Evolutionary conservation across 305 asterid species (phyloP).

Genomic region (Fraxinus ornus): DNA sequence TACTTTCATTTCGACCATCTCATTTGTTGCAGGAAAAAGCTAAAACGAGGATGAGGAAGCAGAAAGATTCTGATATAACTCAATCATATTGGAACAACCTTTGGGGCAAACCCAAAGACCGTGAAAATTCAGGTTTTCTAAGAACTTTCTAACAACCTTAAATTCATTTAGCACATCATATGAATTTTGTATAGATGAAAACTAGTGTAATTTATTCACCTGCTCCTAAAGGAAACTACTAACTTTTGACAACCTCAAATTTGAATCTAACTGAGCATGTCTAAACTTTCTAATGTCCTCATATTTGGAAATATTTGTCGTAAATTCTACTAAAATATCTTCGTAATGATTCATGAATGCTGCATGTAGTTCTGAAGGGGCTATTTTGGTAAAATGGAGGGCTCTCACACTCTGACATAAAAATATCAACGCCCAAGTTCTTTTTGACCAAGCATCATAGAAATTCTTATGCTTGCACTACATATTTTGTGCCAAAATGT

Average conservation of each 20-base stretch:
- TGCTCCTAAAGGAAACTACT: neutral
- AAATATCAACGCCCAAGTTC: neutral
- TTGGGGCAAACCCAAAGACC: constrained; percentile 65
- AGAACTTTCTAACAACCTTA: neutral
- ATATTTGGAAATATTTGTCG: neutral
- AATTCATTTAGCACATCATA: neutral
- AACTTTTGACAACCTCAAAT: neutral
- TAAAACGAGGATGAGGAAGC: constrained; percentile 63
- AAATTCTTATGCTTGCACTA: neutral
- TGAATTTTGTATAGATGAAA: neutral
- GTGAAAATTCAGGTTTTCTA: constrained; percentile 43
- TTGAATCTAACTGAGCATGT: neutral
- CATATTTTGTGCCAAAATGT: too few species aligned
- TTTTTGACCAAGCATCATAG: neutral
- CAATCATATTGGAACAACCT: constrained; percentile 67
- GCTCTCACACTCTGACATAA: neutral
- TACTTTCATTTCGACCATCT: neutral
- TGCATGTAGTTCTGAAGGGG: neutral
- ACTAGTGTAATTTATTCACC: neutral
- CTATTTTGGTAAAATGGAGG: neutral
- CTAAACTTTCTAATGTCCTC: neutral
- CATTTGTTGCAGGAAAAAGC: constrained; percentile 63
- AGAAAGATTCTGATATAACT: constrained; percentile 59
- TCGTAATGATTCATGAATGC: neutral
- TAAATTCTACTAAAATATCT: neutral